Base-by-base conservation (phyloP, 306 rosid genomes). In the Astragalus glycyphyllos region DNA sequence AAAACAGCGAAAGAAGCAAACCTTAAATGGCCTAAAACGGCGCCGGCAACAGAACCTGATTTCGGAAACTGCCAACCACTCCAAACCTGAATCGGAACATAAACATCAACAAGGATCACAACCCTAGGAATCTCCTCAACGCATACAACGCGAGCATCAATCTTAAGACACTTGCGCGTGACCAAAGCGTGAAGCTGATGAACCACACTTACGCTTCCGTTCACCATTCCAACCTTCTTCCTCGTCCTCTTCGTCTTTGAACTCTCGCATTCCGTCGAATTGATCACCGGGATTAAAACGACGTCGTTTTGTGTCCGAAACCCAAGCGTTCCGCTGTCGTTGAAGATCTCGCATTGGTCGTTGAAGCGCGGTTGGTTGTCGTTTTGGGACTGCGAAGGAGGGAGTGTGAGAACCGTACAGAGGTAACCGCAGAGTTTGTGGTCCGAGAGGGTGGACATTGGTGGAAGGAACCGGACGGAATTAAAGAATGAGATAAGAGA, bases 61-160 rank as follows among this genome's bases (percentile, higher is more conserved):
- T 13, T 77, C 3, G 97, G 96, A 23, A 91, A 94, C 86, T 94
- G 97, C 97, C 98, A 87, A 0, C 97, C 97, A 32, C 83, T 72
- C 92, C 86, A 86, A 10, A 84, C 29, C 44, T 51, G 78, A 69
- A 82, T 3, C 0, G 97, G 92, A 8, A 94, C 80, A 58, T 84
- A 84, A 16, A 87, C 97, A 63, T 94, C 98, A 4, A 94, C 82
- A 16, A 94, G 72, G 0, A 94, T 20, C 51, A 86, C 96, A 20
- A 62, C 96, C 86, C 94, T 84, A 7, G 72, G 78, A 64, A 66
- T 83, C 44, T 83, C 84, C 48, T 81, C 88, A 11, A 79, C 78
- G 48, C 46, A 42, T 60, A 86, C 58, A 51, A 94, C 81, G 2
- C 77, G 79, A 40, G 92, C 96, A 54, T 79, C 82, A 14, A 86